phyloP scores from a whole-genome alignment of 2,329 filamentous ascomycete genomes.

The Nothophoma quercina region DNA sequence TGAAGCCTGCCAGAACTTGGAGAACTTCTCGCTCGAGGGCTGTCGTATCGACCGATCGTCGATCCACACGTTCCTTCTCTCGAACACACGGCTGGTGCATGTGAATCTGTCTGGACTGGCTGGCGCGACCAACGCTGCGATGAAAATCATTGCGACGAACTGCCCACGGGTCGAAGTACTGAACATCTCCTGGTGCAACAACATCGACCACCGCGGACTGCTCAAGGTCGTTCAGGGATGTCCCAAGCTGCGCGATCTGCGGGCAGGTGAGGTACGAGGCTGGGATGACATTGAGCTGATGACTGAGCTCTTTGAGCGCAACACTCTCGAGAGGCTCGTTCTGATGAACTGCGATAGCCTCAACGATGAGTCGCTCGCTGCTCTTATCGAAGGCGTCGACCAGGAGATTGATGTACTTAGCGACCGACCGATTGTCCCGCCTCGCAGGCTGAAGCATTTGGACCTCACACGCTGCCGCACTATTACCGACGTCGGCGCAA shows the following conservation, averaged over 20 bases:
- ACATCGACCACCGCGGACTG: constrained; percentile 80
- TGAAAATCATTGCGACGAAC: constrained; percentile 82
- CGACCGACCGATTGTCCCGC: constrained; percentile 75
- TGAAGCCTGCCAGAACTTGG: constrained; percentile 85
- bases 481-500: constrained; percentile 77
- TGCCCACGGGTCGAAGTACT: constrained; percentile 84
- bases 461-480: constrained; percentile 81
- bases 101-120: constrained; percentile 85
- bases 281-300: constrained; percentile 79
- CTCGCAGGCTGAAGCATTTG: constrained; percentile 80
- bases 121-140: constrained; percentile 81
- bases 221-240: constrained; percentile 77
- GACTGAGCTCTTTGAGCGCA: constrained; percentile 76
- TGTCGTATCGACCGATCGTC: constrained; percentile 82
- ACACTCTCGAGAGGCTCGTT: constrained; percentile 82
- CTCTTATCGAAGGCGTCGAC: constrained; percentile 77
- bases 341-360: constrained; percentile 82
- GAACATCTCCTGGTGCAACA: constrained; percentile 92
- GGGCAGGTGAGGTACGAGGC: constrained; percentile 81
- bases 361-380: constrained; percentile 74
- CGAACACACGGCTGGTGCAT: constrained; percentile 79
- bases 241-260: constrained; percentile 75
- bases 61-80: constrained; percentile 79
- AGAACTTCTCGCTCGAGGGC: constrained; percentile 87
- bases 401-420: constrained; percentile 84